Conservation (phyloP, 1,284 basidiomycete species). For the Moesziomyces antarcticus region DNA sequence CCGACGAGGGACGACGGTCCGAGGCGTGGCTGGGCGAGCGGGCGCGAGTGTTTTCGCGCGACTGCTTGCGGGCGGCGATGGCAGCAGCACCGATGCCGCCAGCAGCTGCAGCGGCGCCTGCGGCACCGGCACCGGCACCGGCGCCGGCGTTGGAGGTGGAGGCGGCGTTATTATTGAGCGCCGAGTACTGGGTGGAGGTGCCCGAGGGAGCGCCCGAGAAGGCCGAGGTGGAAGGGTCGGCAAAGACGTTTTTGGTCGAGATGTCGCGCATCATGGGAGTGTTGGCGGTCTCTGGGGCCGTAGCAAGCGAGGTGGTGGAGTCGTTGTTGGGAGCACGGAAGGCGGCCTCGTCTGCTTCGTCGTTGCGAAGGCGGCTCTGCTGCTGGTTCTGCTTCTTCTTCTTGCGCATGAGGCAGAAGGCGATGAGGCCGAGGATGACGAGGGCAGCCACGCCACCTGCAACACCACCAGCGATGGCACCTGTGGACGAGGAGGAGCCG, state of each 20-base stretch:
- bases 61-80: conserved; percentile 44
- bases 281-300: conserved; percentile 41
- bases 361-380: conserved; percentile 30
- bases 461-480: conserved; percentile 53
- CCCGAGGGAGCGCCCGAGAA: conserved; percentile 30
- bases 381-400: conserved; percentile 40
- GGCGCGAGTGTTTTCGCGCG: conserved; percentile 35
- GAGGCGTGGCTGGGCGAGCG: conserved; percentile 28
- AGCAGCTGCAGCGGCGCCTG: conserved; percentile 24
- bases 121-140: conserved; percentile 14
- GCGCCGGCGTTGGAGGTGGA: conserved; percentile 10
- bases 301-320: conserved; percentile 44
- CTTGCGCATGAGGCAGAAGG: conserved; percentile 41
- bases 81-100: conserved; percentile 44
- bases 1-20: conserved; percentile 24
- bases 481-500: conserved; percentile 34
- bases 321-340: conserved; percentile 52
- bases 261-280: conserved; percentile 54
- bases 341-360: conserved; percentile 46
- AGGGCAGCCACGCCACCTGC: conserved; percentile 46
- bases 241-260: conserved; percentile 47
- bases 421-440: conserved; percentile 21
- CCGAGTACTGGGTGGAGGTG: conserved; percentile 18
- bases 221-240: conserved; percentile 32
- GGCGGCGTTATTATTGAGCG: conserved; percentile 14